Conservation (phyloP, 169 alveolate genomes). For the Cryptosporidium baileyi region DNA sequence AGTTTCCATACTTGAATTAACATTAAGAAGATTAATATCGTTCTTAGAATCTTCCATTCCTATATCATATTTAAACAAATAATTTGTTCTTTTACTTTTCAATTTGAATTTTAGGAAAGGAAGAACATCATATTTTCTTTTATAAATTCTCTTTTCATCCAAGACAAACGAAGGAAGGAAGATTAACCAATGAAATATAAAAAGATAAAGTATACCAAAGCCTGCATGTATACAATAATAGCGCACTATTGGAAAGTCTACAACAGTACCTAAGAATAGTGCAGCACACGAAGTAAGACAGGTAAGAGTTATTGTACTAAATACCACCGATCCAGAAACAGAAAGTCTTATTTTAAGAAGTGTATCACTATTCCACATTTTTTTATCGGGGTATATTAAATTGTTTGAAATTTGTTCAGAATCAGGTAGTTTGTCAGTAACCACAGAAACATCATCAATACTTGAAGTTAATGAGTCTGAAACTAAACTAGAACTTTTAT, state of each 20-base stretch:
- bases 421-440: neutral
- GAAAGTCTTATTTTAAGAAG: slow-evolving; percentile 51
- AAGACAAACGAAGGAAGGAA: slow-evolving; percentile 54
- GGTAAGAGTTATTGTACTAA: slow-evolving; percentile 59
- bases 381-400: neutral
- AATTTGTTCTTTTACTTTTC: neutral
- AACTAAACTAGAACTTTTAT: neutral
- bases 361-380: slow-evolving; percentile 63
- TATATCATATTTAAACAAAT: neutral
- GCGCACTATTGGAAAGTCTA: slow-evolving; percentile 59
- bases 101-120: slow-evolving; percentile 26
- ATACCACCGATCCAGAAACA: slow-evolving; percentile 58
- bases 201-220: slow-evolving; percentile 51
- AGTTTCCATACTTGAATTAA: neutral
- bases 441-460: neutral
- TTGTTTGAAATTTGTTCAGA: neutral
- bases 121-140: slow-evolving; percentile 39
- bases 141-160: slow-evolving; percentile 48
- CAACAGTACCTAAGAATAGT: slow-evolving; percentile 53
- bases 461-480: neutral
- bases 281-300: slow-evolving; percentile 68
- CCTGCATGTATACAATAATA: slow-evolving; percentile 69
- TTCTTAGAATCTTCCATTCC: neutral
- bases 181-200: slow-evolving; percentile 53
- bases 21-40: neutral